A percentile compares a stretch with the other conserved stretches of the same genome.
phyloP scores from a whole-genome alignment of 2,329 filamentous ascomycete genomes.

The Cadophora gregata region DNA sequence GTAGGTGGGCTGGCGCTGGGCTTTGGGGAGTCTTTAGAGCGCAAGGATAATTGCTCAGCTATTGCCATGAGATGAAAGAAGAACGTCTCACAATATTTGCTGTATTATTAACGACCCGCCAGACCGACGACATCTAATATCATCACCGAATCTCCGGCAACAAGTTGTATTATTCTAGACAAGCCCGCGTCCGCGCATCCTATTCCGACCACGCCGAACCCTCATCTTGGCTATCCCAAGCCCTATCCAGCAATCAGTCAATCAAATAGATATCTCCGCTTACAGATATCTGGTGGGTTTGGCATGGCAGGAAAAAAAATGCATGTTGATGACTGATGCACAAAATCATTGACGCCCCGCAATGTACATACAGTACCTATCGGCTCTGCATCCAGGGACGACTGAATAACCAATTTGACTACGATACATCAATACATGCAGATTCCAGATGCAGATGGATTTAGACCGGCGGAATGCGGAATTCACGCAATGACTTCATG shows the following conservation, averaged over 20 bases:
- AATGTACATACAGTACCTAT: background rate
- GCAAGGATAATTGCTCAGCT: too few relatives aligned
- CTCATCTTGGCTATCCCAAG: background rate
- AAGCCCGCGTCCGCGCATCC: background rate
- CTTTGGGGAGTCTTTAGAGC: too few relatives aligned
- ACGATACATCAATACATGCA: background rate
- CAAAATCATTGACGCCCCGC: background rate
- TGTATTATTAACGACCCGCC: background rate
- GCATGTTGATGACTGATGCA: constrained; percentile 9
- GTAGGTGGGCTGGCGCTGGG: too few relatives aligned
- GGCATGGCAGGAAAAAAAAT: background rate
- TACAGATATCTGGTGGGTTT: background rate
- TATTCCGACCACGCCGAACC: background rate
- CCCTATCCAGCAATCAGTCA: background rate
- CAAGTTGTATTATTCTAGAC: background rate
- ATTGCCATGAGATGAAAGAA: background rate
- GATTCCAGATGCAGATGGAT: background rate
- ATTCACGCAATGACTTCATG: constrained; percentile 17
- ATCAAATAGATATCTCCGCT: background rate
- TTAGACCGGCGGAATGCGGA: constrained; percentile 6
- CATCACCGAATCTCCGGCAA: background rate
- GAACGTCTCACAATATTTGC: background rate
- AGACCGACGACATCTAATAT: constrained; percentile 1
- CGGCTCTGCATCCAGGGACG: background rate
- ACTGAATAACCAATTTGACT: background rate